Conservation (phyloP, 2,329 filamentous ascomycete species). For the Aspergillus alliaceus region DNA sequence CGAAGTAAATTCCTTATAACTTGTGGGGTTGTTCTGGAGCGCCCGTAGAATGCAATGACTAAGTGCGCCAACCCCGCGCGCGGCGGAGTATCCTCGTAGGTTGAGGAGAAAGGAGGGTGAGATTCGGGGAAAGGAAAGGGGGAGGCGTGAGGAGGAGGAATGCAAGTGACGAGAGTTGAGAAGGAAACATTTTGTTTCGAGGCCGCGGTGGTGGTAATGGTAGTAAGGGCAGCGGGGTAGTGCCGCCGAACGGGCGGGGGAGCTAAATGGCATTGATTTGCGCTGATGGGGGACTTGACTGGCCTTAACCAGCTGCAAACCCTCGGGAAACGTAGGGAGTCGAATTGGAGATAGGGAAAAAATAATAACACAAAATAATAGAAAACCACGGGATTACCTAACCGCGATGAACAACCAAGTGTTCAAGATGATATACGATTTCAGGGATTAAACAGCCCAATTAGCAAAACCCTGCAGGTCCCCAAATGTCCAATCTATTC, state of each 20-base stretch:
- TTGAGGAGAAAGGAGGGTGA: conserved; percentile 7
- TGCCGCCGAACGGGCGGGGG: conserved; percentile 22
- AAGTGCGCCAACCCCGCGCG: conserved; percentile 17
- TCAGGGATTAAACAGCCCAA: background rate
- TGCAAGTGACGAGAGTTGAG: conserved; percentile 18
- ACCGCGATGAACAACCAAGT: conserved; percentile 4
- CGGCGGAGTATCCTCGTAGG: conserved; percentile 13
- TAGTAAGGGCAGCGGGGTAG: conserved; percentile 23
- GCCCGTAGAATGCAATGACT: conserved; percentile 11
- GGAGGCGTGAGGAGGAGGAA: conserved; percentile 12
- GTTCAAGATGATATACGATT: too few relatives aligned
- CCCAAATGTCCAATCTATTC: background rate
- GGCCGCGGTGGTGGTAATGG: conserved; percentile 7
- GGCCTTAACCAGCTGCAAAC: conserved; percentile 4
- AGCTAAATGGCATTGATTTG: conserved; percentile 30
- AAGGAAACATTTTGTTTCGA: conserved; percentile 14
- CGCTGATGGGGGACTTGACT: conserved; percentile 12
- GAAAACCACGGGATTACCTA: background rate
- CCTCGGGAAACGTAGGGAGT: conserved; percentile 5
- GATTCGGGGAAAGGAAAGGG: conserved; percentile 11
- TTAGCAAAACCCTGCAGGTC: background rate
- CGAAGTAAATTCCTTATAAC: conserved; percentile 18
- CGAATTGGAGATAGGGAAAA: conserved; percentile 14
- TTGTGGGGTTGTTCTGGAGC: conserved; percentile 15
- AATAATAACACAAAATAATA: background rate